Conservation (phyloP, 192 early-diverging fungal species). For the Mortierella claussenii region DNA sequence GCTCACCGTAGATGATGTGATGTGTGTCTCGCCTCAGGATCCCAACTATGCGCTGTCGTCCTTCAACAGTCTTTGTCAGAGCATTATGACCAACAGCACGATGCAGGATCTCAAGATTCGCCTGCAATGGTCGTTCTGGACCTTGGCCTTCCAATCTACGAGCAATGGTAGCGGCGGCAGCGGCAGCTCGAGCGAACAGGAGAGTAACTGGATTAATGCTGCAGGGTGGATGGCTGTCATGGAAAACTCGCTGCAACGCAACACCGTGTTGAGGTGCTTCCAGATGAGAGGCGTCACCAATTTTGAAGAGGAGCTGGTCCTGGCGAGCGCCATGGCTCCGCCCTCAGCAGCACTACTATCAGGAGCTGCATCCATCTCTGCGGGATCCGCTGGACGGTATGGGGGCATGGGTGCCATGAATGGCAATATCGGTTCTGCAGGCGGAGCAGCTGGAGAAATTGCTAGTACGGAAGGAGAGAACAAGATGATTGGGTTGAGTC, state of each 20-base stretch:
- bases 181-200: neutral
- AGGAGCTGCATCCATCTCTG: neutral
- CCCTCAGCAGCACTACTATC: neutral
- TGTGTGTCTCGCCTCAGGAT: constrained; percentile 15
- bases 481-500: constrained; percentile 25
- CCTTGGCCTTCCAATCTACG: constrained; percentile 13
- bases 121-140: constrained; percentile 34
- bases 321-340: neutral
- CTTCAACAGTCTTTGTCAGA: constrained; percentile 26
- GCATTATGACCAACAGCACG: constrained; percentile 4
- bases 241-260: constrained; percentile 12
- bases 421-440: too few relatives aligned
- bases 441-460: neutral
- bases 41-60: constrained; percentile 14
- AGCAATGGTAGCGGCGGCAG: neutral
- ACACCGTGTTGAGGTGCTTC: constrained; percentile 17
- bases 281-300: constrained; percentile 42
- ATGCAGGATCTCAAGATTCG: constrained; percentile 39
- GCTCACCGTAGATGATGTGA: constrained; percentile 22
- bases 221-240: constrained; percentile 31
- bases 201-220: neutral
- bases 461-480: constrained; percentile 14
- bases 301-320: constrained; percentile 36
- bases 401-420: constrained; percentile 2
- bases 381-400: constrained; percentile 9